phyloP scores from a whole-genome alignment of 208 protist genomes.

The Wallacemonas collosoma region DNA sequence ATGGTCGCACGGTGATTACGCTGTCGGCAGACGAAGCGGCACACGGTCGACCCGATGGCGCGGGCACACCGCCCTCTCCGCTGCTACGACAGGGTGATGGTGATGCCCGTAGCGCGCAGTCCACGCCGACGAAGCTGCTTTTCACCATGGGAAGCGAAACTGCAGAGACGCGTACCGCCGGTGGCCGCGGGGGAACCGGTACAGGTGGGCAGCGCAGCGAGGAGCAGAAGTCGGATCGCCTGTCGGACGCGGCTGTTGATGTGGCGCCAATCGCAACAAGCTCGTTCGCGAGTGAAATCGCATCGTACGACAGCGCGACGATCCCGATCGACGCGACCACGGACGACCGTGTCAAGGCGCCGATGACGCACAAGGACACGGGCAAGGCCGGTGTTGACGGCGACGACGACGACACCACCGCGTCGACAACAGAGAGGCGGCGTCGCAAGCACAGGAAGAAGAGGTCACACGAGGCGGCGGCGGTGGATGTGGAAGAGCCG shows the following conservation, averaged over 20 bases:
- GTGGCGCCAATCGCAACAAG: not conserved
- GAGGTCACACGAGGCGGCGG: not conserved
- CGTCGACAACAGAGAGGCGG: not conserved
- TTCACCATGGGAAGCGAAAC: slow-evolving; percentile 14
- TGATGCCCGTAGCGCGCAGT: not conserved
- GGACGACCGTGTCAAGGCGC: not conserved
- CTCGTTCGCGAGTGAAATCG: not conserved
- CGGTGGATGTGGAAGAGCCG: too few relatives aligned
- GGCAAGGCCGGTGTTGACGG: too few relatives aligned
- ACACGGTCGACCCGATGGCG: not conserved
- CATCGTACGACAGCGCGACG: not conserved
- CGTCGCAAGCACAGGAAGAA: not conserved
- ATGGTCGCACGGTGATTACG: not conserved
- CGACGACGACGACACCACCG: not conserved
- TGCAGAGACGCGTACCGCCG: not conserved
- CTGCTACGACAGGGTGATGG: not conserved
- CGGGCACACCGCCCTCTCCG: slow-evolving; percentile 10
- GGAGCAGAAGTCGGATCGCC: too few relatives aligned
- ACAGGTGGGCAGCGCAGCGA: too few relatives aligned
- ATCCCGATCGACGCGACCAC: not conserved
- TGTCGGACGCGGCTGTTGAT: too few relatives aligned
- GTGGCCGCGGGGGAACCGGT: too few relatives aligned
- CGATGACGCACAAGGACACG: not conserved
- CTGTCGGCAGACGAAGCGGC: not conserved
- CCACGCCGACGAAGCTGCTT: slow-evolving; percentile 9